Conservation (phyloP, 352 stramenopile species). For the Globisporangium middletonii region DNA sequence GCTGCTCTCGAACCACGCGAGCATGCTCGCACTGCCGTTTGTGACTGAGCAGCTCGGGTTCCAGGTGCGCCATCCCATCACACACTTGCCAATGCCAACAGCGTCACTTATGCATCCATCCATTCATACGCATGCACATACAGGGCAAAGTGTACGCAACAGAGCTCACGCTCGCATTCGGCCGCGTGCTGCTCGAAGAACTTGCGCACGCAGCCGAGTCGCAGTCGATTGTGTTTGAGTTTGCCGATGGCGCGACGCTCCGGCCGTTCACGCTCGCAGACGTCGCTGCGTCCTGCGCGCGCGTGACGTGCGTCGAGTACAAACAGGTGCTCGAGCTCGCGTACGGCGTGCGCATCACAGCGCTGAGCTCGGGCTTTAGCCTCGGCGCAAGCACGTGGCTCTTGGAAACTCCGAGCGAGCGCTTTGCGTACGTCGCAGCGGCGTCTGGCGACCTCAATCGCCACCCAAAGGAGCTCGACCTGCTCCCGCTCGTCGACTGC, state of each 20-base stretch:
- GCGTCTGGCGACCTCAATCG: slow-evolving; percentile 80
- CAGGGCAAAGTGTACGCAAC: slow-evolving; percentile 67
- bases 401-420: slow-evolving; percentile 59
- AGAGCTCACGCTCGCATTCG: slow-evolving; percentile 60
- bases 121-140: background rate
- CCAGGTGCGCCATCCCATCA: slow-evolving; percentile 19
- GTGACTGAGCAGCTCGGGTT: slow-evolving; percentile 72
- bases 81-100: background rate
- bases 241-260: background rate
- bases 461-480: slow-evolving; percentile 77
- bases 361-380: slow-evolving; percentile 69
- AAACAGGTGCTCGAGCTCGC: slow-evolving; percentile 42
- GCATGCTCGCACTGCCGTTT: slow-evolving; percentile 67
- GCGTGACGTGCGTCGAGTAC: slow-evolving; percentile 54
- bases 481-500: slow-evolving; percentile 67
- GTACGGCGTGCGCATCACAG: slow-evolving; percentile 68
- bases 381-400: slow-evolving; percentile 71
- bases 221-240: slow-evolving; percentile 15
- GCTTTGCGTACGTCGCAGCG: slow-evolving; percentile 66
- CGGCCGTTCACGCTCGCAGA: slow-evolving; percentile 34
- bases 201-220: slow-evolving; percentile 20
- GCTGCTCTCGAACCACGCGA: slow-evolving; percentile 68
- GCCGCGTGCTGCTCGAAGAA: slow-evolving; percentile 66
- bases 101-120: background rate
- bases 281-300: slow-evolving; percentile 34